Evolutionary conservation across 1,139 yeast genomes (phyloP).

Genomic region (Candida sp.): DNA sequence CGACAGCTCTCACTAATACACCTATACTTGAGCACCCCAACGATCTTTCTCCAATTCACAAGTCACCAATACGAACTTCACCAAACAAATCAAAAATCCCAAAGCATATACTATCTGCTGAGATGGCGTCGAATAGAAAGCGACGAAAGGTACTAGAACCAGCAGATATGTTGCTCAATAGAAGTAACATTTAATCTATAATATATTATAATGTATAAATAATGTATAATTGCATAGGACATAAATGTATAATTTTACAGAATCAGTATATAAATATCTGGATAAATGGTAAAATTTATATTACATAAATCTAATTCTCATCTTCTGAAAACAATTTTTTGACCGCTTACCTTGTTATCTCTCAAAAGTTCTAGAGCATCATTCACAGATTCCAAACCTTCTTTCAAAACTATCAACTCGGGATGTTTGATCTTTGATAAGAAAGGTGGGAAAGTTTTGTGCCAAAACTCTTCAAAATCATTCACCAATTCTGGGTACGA

Average conservation of each 20-base stretch:
- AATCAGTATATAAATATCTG: no score
- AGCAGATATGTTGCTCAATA: background rate
- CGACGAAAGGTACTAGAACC: background rate
- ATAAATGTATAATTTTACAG: no score
- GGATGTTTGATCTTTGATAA: slow-evolving; percentile 16
- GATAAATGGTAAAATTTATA: no score
- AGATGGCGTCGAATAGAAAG: background rate
- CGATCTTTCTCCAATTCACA: background rate
- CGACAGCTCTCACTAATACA: background rate
- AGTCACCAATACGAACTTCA: background rate
- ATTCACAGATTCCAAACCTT: slow-evolving; percentile 25
- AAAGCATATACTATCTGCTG: background rate
- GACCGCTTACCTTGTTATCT: slow-evolving; percentile 21
- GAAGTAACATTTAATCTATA: background rate
- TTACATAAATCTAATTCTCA: no score
- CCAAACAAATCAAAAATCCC: background rate
- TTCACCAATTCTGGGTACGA: slow-evolving; percentile 13
- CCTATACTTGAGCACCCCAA: background rate
- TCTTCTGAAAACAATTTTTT: slow-evolving; percentile 23
- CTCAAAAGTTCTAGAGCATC: slow-evolving; percentile 22
- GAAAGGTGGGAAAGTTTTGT: slow-evolving; percentile 15
- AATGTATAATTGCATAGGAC: no score
- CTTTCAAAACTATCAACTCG: slow-evolving; percentile 19
- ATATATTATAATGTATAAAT: background rate
- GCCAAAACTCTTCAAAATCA: slow-evolving; percentile 20